Base-by-base conservation (phyloP, 192 early-diverging fungal genomes). In the Spizellomyces punctatus region DNA sequence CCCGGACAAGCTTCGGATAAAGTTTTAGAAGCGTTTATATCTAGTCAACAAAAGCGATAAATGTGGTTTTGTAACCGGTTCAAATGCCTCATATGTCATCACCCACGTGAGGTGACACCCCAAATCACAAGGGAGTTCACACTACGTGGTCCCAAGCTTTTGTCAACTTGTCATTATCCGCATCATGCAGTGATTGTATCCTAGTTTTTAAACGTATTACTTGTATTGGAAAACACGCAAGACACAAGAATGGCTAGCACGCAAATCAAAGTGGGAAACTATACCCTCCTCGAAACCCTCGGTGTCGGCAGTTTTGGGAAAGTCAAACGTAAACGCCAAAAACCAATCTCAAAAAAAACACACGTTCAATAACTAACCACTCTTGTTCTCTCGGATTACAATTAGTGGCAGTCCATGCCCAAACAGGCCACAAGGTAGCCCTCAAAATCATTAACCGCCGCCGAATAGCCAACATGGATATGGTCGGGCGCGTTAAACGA, bases 251-350 rank as follows among this genome's bases (percentile, higher is more conserved):
- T 83, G 81, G 82, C 82, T 3, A 69, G 56, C 47, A 74, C 74
- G 10, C 84, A 82, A 66, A 82, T 85, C 58, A 81, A 82, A 63
- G 79, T 85, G 46, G 97, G 97, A 4, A 94, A 95, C 77, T 99
- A 99, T 72, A 94, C 92, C 56, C 86, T 97, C 43, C 83, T 97
- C 54, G 91, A 95, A 75, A 98, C 96, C n/a, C 89, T 99, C 21
- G 97, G 97, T 59, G 90, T 93, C 22, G 97, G 97, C 10, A 95
- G 94, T 8, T 99, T 99, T 85, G 97, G 95, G 60, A 99, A 99
- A 86, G 97, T 99, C 49, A 99, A 98, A 81, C 85, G 96, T 97
- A 90, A 82, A 84, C 63, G 6, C 49, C 50, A 12, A n/a, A 12
- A 19, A 0, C 50, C 50, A 54, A 9, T 5, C 46, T n/a, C 9